These are phyloP conservation scores for Penstemon newberryi DNA, from an alignment of 257 asterid genomes.

Conservation along the genomic window DNA sequence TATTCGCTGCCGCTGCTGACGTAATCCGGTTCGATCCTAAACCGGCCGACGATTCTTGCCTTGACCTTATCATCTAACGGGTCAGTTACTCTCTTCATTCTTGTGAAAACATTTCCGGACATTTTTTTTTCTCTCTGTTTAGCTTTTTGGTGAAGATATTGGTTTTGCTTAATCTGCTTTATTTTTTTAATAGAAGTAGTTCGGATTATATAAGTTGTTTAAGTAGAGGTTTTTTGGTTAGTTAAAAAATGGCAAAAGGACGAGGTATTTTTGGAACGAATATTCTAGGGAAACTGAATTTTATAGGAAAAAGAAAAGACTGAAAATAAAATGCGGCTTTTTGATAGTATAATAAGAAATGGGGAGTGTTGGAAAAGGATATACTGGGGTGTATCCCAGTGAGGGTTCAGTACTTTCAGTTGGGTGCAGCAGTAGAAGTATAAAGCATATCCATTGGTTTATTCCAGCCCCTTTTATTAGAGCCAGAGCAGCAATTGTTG, in stretches of 20 bases:
- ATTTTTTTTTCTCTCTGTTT: neutral
- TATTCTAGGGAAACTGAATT: conserved; percentile 32
- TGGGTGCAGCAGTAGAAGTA: conserved; percentile 18
- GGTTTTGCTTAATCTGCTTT: neutral
- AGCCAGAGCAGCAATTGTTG: too few species aligned
- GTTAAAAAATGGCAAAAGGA: conserved; percentile 22
- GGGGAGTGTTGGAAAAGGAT: conserved; percentile 32
- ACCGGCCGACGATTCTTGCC: conserved; percentile 63
- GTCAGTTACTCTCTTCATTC: conserved; percentile 55
- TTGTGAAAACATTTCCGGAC: conserved; percentile 26
- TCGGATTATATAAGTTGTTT: neutral
- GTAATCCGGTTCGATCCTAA: conserved; percentile 33
- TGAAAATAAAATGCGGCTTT: neutral
- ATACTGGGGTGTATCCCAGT: conserved; percentile 45
- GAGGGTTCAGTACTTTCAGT: conserved; percentile 13
- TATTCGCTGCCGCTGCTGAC: conserved; percentile 87
- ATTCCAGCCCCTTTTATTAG: conserved; percentile 27
- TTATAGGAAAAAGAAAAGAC: neutral
- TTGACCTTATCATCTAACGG: conserved; percentile 52
- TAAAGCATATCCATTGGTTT: conserved; percentile 50
- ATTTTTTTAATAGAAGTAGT: neutral
- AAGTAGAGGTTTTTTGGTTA: neutral
- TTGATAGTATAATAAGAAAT: neutral
- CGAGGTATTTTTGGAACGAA: conserved; percentile 39
- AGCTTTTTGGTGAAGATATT: neutral